phyloP scores from a whole-genome alignment of 2,329 filamentous ascomycete species.

The Aspergillus phoenicis region DNA sequence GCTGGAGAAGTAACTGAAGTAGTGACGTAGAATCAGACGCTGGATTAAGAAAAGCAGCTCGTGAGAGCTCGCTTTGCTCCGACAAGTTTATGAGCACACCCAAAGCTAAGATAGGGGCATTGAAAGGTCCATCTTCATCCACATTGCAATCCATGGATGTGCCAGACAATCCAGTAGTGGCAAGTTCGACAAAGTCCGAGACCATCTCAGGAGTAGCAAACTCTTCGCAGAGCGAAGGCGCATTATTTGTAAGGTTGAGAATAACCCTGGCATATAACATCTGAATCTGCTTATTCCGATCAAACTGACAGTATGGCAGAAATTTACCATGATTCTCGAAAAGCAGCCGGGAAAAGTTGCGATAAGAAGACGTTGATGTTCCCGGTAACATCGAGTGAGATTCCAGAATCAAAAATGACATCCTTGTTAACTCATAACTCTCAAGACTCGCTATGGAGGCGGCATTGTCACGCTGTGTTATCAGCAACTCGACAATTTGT shows the following conservation, averaged over 20 bases:
- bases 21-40: constrained; percentile 44
- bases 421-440: constrained; percentile 28
- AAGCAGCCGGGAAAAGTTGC: constrained; percentile 33
- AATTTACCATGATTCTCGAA: constrained; percentile 41
- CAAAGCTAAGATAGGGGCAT: constrained; percentile 74
- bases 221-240: constrained; percentile 65
- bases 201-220: constrained; percentile 58
- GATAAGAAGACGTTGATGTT: constrained; percentile 30
- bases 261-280: constrained; percentile 66
- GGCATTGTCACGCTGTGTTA: constrained; percentile 15
- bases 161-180: constrained; percentile 36
- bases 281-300: constrained; percentile 30
- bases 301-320: constrained; percentile 33
- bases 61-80: constrained; percentile 70
- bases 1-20: constrained; percentile 61
- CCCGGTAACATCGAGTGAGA: constrained; percentile 36
- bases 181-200: constrained; percentile 38
- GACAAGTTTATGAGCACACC: constrained; percentile 86
- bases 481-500: constrained; percentile 34
- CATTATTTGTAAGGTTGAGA: constrained; percentile 85
- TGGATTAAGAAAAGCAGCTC: constrained; percentile 51
- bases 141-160: constrained; percentile 31
- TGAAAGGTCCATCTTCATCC: constrained; percentile 61
- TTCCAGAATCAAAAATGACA: constrained; percentile 43
- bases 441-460: constrained; percentile 12